Percentiles rank a stretch among this genome's conserved stretches.
Conservation (phyloP, 257 asterid genomes). For the Solanum raphanifolium region DNA sequence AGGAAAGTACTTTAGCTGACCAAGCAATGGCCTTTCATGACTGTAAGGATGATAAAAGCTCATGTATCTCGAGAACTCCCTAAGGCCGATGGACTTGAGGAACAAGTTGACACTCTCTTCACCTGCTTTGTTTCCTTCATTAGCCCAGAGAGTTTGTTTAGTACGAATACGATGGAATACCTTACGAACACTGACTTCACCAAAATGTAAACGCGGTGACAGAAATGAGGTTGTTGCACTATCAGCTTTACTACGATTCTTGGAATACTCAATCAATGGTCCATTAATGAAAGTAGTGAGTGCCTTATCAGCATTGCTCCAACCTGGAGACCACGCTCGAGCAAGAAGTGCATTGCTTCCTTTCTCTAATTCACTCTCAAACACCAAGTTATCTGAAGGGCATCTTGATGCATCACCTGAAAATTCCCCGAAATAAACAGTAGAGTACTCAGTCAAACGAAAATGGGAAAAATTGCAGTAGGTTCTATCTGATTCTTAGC, state of each 20-base stretch:
- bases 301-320: conserved; percentile 90
- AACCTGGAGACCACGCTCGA: conserved; percentile 94
- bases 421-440: background rate
- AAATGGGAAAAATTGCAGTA: background rate
- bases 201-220: conserved; percentile 82
- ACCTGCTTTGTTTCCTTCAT: conserved; percentile 76
- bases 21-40: conserved; percentile 84
- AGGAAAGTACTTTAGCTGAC: conserved; percentile 68
- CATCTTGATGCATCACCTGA: conserved; percentile 66
- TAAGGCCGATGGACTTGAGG: conserved; percentile 81
- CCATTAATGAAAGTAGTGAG: conserved; percentile 67
- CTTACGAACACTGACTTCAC: conserved; percentile 85
- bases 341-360: conserved; percentile 94
- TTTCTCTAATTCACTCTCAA: conserved; percentile 77
- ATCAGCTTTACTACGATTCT: conserved; percentile 78
- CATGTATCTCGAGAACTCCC: conserved; percentile 87
- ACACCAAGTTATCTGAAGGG: conserved; percentile 37
- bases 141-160: conserved; percentile 78
- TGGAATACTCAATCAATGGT: conserved; percentile 64
- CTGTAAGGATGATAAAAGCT: conserved; percentile 83
- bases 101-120: conserved; percentile 87
- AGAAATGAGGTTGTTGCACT: conserved; percentile 88
- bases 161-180: conserved; percentile 77
- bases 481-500: background rate
- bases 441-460: background rate